phyloP scores from a whole-genome alignment of 2,329 filamentous ascomycete genomes.

The Orbilia ellipsospora region DNA sequence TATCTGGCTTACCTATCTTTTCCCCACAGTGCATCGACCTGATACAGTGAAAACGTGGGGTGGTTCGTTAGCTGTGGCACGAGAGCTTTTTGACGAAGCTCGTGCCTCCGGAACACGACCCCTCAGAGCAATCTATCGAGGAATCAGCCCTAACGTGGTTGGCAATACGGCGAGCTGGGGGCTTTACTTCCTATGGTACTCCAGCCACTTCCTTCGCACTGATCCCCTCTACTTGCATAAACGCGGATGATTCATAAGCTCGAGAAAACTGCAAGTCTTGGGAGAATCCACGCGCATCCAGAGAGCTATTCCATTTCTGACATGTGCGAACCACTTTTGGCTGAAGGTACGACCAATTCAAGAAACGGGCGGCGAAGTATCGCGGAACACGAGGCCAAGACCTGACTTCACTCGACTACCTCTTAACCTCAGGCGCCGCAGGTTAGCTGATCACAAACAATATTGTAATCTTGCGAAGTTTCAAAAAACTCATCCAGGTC shows the following conservation, averaged over 20 bases:
- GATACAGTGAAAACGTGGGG: slow-evolving; percentile 44
- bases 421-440: slow-evolving; percentile 59
- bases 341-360: slow-evolving; percentile 64
- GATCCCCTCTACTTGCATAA: slow-evolving; percentile 61
- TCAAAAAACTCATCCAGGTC: slow-evolving; percentile 70
- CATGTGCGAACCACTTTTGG: slow-evolving; percentile 19
- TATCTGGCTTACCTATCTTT: slow-evolving; percentile 29
- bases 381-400: slow-evolving; percentile 49
- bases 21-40: slow-evolving; percentile 42
- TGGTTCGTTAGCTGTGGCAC: slow-evolving; percentile 44
- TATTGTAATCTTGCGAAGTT: background rate
- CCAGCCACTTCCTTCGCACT: slow-evolving; percentile 15
- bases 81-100: slow-evolving; percentile 40
- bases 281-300: slow-evolving; percentile 59
- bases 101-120: slow-evolving; percentile 47
- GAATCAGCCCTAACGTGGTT: slow-evolving; percentile 86
- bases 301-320: slow-evolving; percentile 58
- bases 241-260: slow-evolving; percentile 60
- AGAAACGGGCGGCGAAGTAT: slow-evolving; percentile 52
- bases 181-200: slow-evolving; percentile 84
- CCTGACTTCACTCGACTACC: slow-evolving; percentile 58
- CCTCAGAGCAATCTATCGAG: slow-evolving; percentile 77
- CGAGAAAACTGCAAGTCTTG: slow-evolving; percentile 67
- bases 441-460: slow-evolving; percentile 41
- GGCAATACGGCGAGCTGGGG: slow-evolving; percentile 93